Evolutionary conservation across 306 rosid genomes (phyloP).

Genomic region (Albizia julibrissin): DNA sequence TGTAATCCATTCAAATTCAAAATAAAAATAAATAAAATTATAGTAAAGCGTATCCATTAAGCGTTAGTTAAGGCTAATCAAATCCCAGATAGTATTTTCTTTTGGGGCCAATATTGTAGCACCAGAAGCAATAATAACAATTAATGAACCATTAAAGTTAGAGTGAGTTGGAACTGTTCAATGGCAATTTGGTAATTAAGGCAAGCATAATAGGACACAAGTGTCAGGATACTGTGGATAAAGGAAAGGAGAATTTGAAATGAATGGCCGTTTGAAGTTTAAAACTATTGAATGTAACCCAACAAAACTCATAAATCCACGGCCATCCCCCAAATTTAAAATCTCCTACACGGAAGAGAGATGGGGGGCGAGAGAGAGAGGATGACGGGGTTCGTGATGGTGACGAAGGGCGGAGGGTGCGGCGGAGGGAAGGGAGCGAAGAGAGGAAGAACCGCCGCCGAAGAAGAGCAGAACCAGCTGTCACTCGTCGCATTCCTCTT

Average conservation of each 20-base stretch:
- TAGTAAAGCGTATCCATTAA: neutral
- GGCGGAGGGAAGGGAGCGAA: conserved; percentile 49
- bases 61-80: neutral
- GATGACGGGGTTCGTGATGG: conserved; percentile 84
- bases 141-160: neutral
- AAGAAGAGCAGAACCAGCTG: conserved; percentile 68
- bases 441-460: conserved; percentile 32
- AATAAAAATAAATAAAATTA: neutral
- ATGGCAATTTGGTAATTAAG: conserved; percentile 34
- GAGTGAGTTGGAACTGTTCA: neutral
- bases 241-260: conserved; percentile 58
- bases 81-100: no score
- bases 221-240: conserved; percentile 25
- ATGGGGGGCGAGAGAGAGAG: conserved; percentile 15
- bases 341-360: conserved; percentile 9
- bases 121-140: neutral
- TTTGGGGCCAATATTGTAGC: neutral
- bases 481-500: conserved; percentile 60
- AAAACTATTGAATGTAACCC: conserved; percentile 49
- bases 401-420: conserved; percentile 65
- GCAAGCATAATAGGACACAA: neutral
- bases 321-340: conserved; percentile 42
- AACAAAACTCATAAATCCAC: conserved; percentile 40
- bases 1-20: neutral
- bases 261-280: conserved; percentile 81